Evolutionary conservation across 768 basidiomycete species (phyloP), one percentile per base, ranked within the genome.

Genomic region (Mycena rebaudengoi): DNA sequence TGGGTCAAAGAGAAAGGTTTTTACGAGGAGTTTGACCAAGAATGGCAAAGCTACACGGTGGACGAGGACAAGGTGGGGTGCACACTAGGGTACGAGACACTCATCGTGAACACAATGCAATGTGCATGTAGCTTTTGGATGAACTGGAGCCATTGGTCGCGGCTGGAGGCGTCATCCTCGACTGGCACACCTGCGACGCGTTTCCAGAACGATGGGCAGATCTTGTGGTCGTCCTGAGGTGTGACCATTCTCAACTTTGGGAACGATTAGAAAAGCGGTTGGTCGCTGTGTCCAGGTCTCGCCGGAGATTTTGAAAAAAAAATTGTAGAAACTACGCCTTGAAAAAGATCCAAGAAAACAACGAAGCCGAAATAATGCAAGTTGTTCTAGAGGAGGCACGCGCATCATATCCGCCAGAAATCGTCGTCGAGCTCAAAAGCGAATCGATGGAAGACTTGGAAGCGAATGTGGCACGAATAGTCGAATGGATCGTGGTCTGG

Each of bases 181-280:
- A 98, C 76, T 97, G 96, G 94, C 95, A 98, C 74, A 92, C 92
- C 21, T 96, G 94, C 77, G 95, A 95, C 65, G 77, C 89, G 33
- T 99, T 96, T 69, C 98, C 98, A 0, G 96, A 99, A 76, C 87
- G 97, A 59, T 99, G 98, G 98, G 84, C 92, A 23, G 98, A 99
- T 78, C 84, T 99, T 29, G 96, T 98, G 46, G 89, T 99, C 37
- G 96, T 99, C 32, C 79, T 99, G 8, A 88, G 91, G 12, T 98
- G 96, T 70, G 84, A 98, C 72, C 97, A 99, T 74, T 85, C 90
- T 5, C 78, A 85, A 61, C 78, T 99, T 28, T 99, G 98, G 94
- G 88, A 93, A 13, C 86, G 98, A 33, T 81, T 99, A 18, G 96
- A 98, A 78, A 89, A 90, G 74, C 83, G 98, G 98, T 95, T 53